Conservation (phyloP, 768 basidiomycete genomes). For the Neoboletus magnificus region DNA sequence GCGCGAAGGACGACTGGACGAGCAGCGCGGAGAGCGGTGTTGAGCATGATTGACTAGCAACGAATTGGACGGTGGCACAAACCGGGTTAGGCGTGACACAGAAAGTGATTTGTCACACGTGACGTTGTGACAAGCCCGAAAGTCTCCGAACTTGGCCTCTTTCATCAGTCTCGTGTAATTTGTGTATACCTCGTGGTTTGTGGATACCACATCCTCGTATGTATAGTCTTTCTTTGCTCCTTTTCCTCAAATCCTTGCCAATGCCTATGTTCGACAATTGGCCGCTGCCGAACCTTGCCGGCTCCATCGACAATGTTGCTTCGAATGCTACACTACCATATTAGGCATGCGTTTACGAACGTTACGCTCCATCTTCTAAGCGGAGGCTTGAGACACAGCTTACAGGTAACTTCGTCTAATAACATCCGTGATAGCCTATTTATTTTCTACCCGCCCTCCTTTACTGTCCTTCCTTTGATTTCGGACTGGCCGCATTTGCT, state of each 20-base stretch:
- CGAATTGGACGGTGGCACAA: conserved; percentile 20
- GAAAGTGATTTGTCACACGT: conserved; percentile 24
- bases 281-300: not conserved
- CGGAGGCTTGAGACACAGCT: conserved; percentile 1
- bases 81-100: conserved; percentile 28
- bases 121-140: conserved; percentile 9
- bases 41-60: conserved; percentile 27
- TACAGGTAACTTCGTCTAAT: not conserved
- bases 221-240: not conserved
- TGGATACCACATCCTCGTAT: not conserved
- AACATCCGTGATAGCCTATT: conserved; percentile 6
- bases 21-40: conserved; percentile 23
- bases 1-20: conserved; percentile 25
- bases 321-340: conserved; percentile 11
- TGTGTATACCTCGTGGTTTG: not conserved
- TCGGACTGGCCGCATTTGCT: conserved; percentile 1
- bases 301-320: not conserved
- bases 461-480: conserved; percentile 1
- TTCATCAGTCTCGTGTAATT: not conserved
- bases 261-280: not conserved
- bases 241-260: not conserved
- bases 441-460: conserved; percentile 17
- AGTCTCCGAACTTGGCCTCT: not conserved
- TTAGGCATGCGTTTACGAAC: conserved; percentile 34
- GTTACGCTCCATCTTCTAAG: conserved; percentile 17